Evolutionary conservation across 1,284 basidiomycete genomes (phyloP).

Genomic region (Moesziomyces globuligerus): DNA sequence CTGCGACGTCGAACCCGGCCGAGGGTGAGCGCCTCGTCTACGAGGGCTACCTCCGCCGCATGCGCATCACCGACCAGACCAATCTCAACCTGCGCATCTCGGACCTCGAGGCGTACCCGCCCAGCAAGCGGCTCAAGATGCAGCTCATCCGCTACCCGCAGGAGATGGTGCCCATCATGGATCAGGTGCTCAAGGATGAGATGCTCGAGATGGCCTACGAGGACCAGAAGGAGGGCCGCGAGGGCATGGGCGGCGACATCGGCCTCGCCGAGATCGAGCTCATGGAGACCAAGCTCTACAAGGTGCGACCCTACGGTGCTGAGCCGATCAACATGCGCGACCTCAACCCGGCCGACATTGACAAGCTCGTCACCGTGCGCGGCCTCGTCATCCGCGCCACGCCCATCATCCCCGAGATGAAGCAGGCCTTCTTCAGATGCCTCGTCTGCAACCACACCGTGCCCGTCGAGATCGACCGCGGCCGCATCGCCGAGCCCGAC

Average conservation of each 20-base stretch:
- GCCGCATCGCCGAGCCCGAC: slow-evolving; percentile 90
- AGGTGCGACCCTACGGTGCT: slow-evolving; percentile 88
- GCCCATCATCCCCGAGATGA: slow-evolving; percentile 98
- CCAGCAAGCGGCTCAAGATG: slow-evolving; percentile 77
- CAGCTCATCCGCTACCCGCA: slow-evolving; percentile 88
- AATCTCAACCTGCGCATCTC: slow-evolving; percentile 90
- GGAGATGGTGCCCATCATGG: slow-evolving; percentile 95
- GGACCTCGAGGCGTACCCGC: slow-evolving; percentile 89
- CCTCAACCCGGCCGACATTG: slow-evolving; percentile 65
- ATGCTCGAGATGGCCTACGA: slow-evolving; percentile 70
- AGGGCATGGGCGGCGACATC: slow-evolving; percentile 76
- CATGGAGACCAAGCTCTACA: slow-evolving; percentile 76
- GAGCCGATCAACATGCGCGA: slow-evolving; percentile 70
- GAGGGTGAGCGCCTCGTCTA: slow-evolving; percentile 72
- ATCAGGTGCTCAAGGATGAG: slow-evolving; percentile 88
- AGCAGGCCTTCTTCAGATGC: slow-evolving; percentile 95
- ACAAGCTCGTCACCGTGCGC: slow-evolving; percentile 87
- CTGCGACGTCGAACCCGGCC: slow-evolving; percentile 39
- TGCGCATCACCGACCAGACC: slow-evolving; percentile 85
- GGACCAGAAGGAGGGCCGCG: slow-evolving; percentile 76
- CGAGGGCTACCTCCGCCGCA: slow-evolving; percentile 82
- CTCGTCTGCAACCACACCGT: slow-evolving; percentile 94
- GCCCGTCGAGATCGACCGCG: slow-evolving; percentile 93
- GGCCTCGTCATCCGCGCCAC: slow-evolving; percentile 97
- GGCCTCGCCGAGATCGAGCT: slow-evolving; percentile 70